These are phyloP conservation scores for Chrysanthemum seticuspe DNA, from an alignment of 129 eudicot species.

Conservation along the genomic window DNA sequence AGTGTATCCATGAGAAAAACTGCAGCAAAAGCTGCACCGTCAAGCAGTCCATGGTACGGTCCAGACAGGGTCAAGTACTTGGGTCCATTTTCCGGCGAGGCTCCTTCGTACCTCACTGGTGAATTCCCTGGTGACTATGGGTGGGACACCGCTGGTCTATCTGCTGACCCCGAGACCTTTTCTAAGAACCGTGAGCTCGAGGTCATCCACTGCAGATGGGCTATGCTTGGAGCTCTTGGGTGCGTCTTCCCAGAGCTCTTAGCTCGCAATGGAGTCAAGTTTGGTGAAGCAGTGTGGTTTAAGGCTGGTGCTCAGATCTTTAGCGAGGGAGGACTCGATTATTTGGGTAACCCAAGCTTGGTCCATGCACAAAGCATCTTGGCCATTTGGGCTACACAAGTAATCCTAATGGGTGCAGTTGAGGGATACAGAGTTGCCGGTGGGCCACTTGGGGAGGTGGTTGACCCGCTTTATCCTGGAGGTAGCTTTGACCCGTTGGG, in stretches of 20 bases:
- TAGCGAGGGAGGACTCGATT: constrained; percentile 22
- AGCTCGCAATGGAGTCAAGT: constrained; percentile 22
- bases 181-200: constrained; percentile 21
- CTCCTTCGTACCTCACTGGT: constrained; percentile 28
- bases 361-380: constrained; percentile 22
- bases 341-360: constrained; percentile 1
- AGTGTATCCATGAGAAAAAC: constrained; percentile 19
- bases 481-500: constrained; percentile 69
- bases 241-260: constrained; percentile 22
- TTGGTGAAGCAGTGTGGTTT: constrained; percentile 29
- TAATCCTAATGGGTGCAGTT: constrained; percentile 7
- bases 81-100: constrained; percentile 33
- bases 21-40: constrained; percentile 4
- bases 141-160: constrained; percentile 20
- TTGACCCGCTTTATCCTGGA: constrained; percentile 60
- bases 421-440: constrained; percentile 21
- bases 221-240: constrained; percentile 15
- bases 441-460: constrained; percentile 47
- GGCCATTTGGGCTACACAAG: constrained; percentile 25
- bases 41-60: constrained; percentile 24
- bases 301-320: constrained; percentile 27
- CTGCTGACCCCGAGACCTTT: constrained; percentile 20
- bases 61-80: constrained; percentile 28
- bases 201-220: background rate
- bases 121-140: constrained; percentile 30